Conservation (phyloP, 2,329 filamentous ascomycete genomes). For the Cyphellophora europaea region DNA sequence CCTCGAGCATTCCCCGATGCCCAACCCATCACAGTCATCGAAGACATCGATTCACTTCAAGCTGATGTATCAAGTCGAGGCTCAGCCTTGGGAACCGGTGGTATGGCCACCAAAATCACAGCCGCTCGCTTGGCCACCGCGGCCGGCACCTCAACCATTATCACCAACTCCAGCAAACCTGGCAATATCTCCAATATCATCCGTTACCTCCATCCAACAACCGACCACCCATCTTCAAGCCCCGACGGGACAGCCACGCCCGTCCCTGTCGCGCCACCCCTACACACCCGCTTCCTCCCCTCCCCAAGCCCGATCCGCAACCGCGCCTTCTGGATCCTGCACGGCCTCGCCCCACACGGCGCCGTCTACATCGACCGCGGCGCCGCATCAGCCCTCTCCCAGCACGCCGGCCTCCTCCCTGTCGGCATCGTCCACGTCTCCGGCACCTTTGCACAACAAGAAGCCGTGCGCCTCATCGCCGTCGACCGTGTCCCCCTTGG, state of each 20-base stretch:
- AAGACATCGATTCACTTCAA: conserved; percentile 72
- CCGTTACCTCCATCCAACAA: conserved; percentile 59
- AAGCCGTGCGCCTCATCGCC: conserved; percentile 79
- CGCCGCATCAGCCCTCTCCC: conserved; percentile 67
- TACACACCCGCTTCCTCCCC: conserved; percentile 90
- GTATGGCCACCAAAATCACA: conserved; percentile 96
- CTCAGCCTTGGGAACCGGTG: conserved; percentile 81
- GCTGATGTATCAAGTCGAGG: conserved; percentile 89
- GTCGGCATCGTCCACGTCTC: conserved; percentile 86
- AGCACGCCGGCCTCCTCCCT: conserved; percentile 80
- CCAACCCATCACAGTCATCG: conserved; percentile 80
- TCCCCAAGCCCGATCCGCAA: conserved; percentile 78
- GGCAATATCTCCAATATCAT: conserved; percentile 87
- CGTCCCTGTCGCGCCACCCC: conserved; percentile 40
- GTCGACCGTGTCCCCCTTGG: conserved; percentile 48
- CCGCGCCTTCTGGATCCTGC: conserved; percentile 92
- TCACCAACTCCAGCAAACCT: conserved; percentile 86
- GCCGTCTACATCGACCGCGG: conserved; percentile 90
- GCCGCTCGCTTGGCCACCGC: conserved; percentile 87
- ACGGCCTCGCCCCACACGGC: conserved; percentile 82
- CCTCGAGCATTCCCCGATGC: conserved; percentile 78
- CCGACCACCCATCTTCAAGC: conserved; percentile 18
- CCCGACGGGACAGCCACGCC: conserved; percentile 11
- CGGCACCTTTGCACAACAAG: conserved; percentile 81
- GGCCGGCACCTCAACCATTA: conserved; percentile 90